These are phyloP conservation scores for Leccinum aurantiacum DNA, from an alignment of 768 basidiomycete species.

Conservation along the genomic window DNA sequence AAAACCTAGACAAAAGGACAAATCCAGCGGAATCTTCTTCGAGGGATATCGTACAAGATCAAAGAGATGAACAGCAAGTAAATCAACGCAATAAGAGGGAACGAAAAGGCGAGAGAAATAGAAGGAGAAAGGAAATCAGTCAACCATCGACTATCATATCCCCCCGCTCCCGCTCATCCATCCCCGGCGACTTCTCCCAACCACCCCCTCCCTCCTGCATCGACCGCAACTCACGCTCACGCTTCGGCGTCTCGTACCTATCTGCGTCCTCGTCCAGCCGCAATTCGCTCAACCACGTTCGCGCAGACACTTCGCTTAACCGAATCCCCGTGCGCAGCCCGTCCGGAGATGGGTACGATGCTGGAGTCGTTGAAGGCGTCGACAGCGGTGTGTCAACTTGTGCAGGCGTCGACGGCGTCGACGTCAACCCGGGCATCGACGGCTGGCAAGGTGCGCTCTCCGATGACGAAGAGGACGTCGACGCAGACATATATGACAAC, in stretches of 20 bases:
- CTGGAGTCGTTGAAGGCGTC: constrained; percentile 29
- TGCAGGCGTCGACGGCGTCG: constrained; percentile 32
- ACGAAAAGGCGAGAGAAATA: background rate
- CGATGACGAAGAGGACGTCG: background rate
- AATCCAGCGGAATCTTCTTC: background rate
- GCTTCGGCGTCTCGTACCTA: constrained; percentile 27
- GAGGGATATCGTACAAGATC: background rate
- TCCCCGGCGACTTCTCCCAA: constrained; percentile 8
- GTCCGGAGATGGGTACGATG: constrained; percentile 28
- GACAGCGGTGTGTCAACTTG: constrained; percentile 27
- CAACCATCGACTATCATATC: constrained; percentile 21
- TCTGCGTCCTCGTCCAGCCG: constrained; percentile 24
- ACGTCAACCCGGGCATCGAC: constrained; percentile 31
- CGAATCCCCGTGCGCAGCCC: constrained; percentile 26
- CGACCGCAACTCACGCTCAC: constrained; percentile 8
- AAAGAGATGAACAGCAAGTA: background rate
- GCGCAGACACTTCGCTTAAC: constrained; percentile 28
- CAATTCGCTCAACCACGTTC: constrained; percentile 32
- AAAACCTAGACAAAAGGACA: background rate
- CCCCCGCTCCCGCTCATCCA: constrained; percentile 5
- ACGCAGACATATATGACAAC: background rate
- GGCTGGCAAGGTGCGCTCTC: constrained; percentile 10
- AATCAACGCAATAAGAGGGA: background rate
- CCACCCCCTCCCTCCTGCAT: constrained; percentile 6
- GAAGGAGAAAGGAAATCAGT: background rate